Evolutionary conservation across 306 rosid species (phyloP).

Genomic region (Cucumis cinereus): DNA sequence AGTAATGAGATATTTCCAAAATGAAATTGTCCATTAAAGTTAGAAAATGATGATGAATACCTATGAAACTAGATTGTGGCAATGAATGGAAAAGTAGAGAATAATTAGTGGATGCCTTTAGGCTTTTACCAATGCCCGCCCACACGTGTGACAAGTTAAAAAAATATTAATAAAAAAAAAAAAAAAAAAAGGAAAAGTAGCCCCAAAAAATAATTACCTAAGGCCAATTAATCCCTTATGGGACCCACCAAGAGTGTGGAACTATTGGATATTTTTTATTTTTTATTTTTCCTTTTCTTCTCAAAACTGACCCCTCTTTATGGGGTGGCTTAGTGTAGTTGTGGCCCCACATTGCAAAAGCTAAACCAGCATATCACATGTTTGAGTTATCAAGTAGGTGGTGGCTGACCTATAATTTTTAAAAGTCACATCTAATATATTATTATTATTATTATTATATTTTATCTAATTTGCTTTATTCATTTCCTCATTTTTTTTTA

Average conservation of each 20-base stretch:
- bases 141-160: conserved; percentile 4
- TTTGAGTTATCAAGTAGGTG: conserved; percentile 43
- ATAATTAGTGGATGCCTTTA: neutral
- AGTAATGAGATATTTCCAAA: too few species aligned
- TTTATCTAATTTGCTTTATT: neutral
- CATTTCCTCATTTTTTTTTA: too few species aligned
- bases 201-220: too few species aligned
- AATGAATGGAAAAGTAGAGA: neutral
- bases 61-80: neutral
- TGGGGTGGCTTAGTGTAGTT: conserved; percentile 46
- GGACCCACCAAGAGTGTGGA: conserved; percentile 49
- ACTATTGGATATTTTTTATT: conserved; percentile 31
- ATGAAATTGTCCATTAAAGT: neutral
- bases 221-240: neutral
- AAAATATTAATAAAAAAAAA: neutral
- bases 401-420: conserved; percentile 28
- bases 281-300: too few species aligned
- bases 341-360: conserved; percentile 68
- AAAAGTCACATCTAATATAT: neutral
- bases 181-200: neutral
- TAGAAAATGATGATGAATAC: neutral
- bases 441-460: neutral
- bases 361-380: conserved; percentile 68
- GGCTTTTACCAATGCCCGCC: neutral
- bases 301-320: conserved; percentile 12